Conservation (phyloP, 2,329 filamentous ascomycete genomes). For the Podosphaera xanthii region DNA sequence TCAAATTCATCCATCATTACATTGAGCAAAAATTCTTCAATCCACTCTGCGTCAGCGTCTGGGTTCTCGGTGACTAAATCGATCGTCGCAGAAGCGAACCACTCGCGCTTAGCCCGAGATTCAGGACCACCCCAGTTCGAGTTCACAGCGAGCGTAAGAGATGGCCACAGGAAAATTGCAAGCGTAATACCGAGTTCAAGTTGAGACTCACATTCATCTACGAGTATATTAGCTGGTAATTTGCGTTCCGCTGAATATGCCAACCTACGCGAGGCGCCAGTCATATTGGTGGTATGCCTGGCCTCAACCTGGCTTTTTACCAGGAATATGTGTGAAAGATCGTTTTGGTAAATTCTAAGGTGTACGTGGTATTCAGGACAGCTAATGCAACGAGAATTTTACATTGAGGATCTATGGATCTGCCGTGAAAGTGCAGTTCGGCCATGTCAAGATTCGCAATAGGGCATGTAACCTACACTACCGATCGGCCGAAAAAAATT, state of each 20-base stretch:
- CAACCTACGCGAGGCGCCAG: not conserved
- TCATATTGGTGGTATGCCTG: not conserved
- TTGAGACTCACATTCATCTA: slow-evolving; percentile 33
- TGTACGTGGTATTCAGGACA: no score
- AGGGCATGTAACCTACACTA: no score
- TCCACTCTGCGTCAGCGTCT: slow-evolving; percentile 49
- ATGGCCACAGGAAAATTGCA: slow-evolving; percentile 67
- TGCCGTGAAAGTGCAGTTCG: no score
- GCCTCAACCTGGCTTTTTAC: not conserved
- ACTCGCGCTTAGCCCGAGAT: slow-evolving; percentile 73
- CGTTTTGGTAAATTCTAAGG: no score
- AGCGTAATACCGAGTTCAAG: slow-evolving; percentile 80
- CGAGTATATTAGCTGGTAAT: slow-evolving; percentile 4
- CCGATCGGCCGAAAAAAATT: no score
- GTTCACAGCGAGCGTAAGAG: slow-evolving; percentile 66
- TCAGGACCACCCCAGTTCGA: slow-evolving; percentile 75
- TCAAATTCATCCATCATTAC: slow-evolving; percentile 95
- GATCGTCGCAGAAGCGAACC: slow-evolving; percentile 73
- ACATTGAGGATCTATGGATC: no score
- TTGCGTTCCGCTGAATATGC: not conserved
- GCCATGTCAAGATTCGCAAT: no score
- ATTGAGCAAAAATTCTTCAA: slow-evolving; percentile 68
- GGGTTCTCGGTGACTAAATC: slow-evolving; percentile 44
- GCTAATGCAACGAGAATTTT: no score
- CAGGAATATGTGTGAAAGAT: not conserved